phyloP scores from a whole-genome alignment of 768 basidiomycete species.

The Boletus subparvulus region DNA sequence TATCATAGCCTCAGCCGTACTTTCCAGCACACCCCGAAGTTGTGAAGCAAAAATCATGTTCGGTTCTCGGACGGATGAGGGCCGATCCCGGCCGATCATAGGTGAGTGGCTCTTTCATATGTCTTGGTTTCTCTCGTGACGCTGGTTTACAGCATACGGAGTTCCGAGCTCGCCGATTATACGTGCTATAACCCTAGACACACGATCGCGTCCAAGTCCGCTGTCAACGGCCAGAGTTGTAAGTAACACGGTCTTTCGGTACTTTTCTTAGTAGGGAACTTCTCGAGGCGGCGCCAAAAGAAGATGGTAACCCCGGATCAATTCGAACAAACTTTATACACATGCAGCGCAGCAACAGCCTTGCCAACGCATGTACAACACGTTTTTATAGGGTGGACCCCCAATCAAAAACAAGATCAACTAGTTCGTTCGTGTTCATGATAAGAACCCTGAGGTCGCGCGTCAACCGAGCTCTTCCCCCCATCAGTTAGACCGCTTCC shows the following conservation, averaged over 20 bases:
- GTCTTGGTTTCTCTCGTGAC: neutral
- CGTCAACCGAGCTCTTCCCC: conserved; percentile 6
- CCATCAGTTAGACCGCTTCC: conserved; percentile 2
- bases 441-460: conserved; percentile 31
- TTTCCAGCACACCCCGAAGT: neutral
- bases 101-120: conserved; percentile 6
- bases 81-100: neutral
- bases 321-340: conserved; percentile 15
- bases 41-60: neutral
- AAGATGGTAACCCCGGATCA: conserved; percentile 19
- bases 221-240: conserved; percentile 10
- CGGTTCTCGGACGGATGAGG: neutral
- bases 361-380: conserved; percentile 33
- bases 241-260: conserved; percentile 6
- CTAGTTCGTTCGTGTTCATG: conserved; percentile 17
- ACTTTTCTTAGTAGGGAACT: conserved; percentile 7
- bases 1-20: too few species aligned
- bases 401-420: conserved; percentile 32
- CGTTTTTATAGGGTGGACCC: conserved; percentile 39
- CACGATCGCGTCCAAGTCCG: conserved; percentile 10
- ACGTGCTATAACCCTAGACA: neutral
- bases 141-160: conserved; percentile 13
- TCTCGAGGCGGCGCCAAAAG: conserved; percentile 24
- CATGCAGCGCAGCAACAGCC: conserved; percentile 32
- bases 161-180: neutral